phyloP scores from a whole-genome alignment of 1,139 yeast species.

The Protomyces lactucae-debilis region DNA sequence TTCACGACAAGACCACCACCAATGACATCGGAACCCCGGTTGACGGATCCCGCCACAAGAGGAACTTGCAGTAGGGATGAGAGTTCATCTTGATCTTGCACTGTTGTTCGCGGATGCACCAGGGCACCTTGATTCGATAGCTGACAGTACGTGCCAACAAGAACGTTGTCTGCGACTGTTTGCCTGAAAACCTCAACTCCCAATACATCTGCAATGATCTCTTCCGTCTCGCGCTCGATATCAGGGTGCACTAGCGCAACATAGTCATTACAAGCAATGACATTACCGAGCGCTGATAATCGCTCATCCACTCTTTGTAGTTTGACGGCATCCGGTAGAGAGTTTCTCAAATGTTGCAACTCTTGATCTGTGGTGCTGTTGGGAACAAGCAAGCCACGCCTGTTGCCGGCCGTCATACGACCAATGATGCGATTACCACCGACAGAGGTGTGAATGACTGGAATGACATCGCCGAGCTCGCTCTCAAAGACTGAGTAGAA shows the following conservation, averaged over 20 bases:
- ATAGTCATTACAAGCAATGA: constrained; percentile 96
- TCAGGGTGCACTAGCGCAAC: constrained; percentile 99
- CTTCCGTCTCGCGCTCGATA: constrained; percentile 98
- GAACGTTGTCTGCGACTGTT: constrained; percentile 95
- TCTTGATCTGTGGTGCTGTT: constrained; percentile 99
- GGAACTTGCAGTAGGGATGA: constrained; percentile 95
- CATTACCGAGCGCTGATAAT: constrained; percentile 93
- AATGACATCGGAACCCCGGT: constrained; percentile 87
- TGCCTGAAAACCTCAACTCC: constrained; percentile 99
- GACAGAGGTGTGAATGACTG: constrained; percentile 93
- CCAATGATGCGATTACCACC: constrained; percentile 98
- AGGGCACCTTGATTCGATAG: constrained; percentile 96
- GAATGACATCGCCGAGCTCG: constrained; percentile 91
- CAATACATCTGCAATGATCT: constrained; percentile 94
- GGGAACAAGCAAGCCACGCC: constrained; percentile 95
- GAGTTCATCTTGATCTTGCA: constrained; percentile 97
- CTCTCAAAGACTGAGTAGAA: constrained; percentile 97
- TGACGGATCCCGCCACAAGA: constrained; percentile 95
- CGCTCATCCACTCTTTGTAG: constrained; percentile 98
- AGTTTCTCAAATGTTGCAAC: constrained; percentile 92
- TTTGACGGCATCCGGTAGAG: constrained; percentile 92
- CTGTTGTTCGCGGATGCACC: constrained; percentile 95
- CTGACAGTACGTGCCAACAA: constrained; percentile 94
- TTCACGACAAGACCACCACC: constrained; percentile 99
- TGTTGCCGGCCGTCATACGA: constrained; percentile 97